Percentiles rank a stretch among this genome's conserved stretches.
Evolutionary conservation across 2,329 filamentous ascomycete species (phyloP).

Genomic region (Fusarium sp.): DNA sequence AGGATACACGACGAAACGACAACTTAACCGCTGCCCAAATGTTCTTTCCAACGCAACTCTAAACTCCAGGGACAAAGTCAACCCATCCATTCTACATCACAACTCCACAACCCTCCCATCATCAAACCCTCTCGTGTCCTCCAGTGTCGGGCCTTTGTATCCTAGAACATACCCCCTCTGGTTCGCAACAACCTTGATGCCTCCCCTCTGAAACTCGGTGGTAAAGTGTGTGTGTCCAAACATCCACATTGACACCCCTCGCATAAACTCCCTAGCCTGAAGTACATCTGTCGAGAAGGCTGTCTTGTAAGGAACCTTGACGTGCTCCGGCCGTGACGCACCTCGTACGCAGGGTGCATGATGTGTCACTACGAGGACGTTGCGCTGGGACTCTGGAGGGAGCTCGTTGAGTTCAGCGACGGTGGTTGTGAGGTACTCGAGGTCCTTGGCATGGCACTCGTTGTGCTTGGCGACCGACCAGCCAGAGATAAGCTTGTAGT

Average conservation of each 20-base stretch:
- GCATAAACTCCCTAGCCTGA: slow-evolving; percentile 41
- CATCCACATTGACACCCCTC: slow-evolving; percentile 52
- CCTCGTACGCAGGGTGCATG: slow-evolving; percentile 64
- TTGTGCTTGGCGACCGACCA: slow-evolving; percentile 66
- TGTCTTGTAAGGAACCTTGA: slow-evolving; percentile 56
- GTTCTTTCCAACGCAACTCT: background rate
- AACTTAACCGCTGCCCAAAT: background rate
- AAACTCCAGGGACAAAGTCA: background rate
- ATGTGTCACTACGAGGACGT: slow-evolving; percentile 64
- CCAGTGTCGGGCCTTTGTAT: slow-evolving; percentile 34
- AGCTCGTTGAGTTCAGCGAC: slow-evolving; percentile 42
- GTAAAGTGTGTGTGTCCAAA: slow-evolving; percentile 63
- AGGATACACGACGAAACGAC: background rate
- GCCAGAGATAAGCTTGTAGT: slow-evolving; percentile 63
- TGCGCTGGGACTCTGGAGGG: slow-evolving; percentile 19
- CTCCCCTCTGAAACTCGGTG: slow-evolving; percentile 46
- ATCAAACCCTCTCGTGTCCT: slow-evolving; percentile 39
- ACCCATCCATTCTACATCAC: background rate
- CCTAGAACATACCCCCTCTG: slow-evolving; percentile 56
- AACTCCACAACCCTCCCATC: slow-evolving; percentile 37
- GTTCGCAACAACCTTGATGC: slow-evolving; percentile 55
- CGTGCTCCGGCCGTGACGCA: slow-evolving; percentile 61
- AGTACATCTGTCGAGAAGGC: slow-evolving; percentile 65
- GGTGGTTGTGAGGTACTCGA: slow-evolving; percentile 60
- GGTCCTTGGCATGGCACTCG: slow-evolving; percentile 56